Base-by-base conservation (phyloP, 2,329 filamentous ascomycete species). In the Hypoxylon sp. region DNA sequence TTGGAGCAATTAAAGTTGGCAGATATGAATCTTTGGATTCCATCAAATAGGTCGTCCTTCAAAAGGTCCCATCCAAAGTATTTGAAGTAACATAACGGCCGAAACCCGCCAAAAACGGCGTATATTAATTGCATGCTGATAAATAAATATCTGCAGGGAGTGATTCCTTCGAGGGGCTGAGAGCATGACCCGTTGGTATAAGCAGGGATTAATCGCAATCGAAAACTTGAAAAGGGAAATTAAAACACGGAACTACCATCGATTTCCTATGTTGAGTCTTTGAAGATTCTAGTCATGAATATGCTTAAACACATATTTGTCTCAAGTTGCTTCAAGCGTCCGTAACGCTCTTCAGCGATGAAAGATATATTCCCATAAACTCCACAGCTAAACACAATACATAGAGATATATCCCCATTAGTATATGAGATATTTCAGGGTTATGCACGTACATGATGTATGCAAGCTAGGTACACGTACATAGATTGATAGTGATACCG, bases 201-300 rank as follows among this genome's bases (percentile, higher is more conserved):
- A 63, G 42, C 65, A 70, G 59, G 65, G 62, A 48, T 64, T 7
- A 15, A 6, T 29, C 48, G 50, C 47, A 21, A 56, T 68, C 19
- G 27, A 60, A 64, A 64, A 71, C 63, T 60, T 64, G 60, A 53
- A 66, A 62, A 39, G 8, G 52, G 65, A 69, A 52, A 69, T 69
- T 69, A 69, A 67, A 65, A 50, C 21, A 65, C 58, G 47, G 57
- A 51, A 66, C 58, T 48, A 19, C 24, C 37, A 44, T 29, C n/a
- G 54, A 54, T 44, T 19, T 42, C 62, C 53, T 42, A 46, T 39
- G 46, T 61, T 48, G 24, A 54, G 17, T 24, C 48, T 52, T 29
- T 52, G 21, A 27, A 15, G 17, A 47, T 24, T 27, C 17, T 15
- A 19, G 4, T 6, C n/a, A n/a, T 46, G 21, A n/a, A 13, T 31